Evolutionary conservation across 208 protist species (phyloP), one percentile per base, ranked within the genome.

Genomic region (Acanthamoeba sp.): DNA sequence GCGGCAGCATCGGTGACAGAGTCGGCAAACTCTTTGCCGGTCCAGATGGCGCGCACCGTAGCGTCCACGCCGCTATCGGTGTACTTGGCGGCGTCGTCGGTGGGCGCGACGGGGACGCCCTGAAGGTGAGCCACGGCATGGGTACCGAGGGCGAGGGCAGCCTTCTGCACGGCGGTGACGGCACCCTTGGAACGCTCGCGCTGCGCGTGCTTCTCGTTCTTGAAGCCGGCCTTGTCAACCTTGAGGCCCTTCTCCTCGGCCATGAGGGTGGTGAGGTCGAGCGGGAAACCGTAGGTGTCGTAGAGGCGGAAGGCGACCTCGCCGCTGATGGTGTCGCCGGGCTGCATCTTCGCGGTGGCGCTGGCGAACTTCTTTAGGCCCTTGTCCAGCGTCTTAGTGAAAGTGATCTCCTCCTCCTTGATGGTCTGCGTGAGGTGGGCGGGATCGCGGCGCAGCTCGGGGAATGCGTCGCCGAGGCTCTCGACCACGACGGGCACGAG

Each of bases 231-330:
- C 38, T 93, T 90, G 93, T 98, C 97, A 7, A 98, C 96, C 14
- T 64, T 95, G 55, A 98, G 29, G 95, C 96, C 96, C 27, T 95
- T 97, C 97, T 99, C 99, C 91, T 99, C 97, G 6, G 99, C 99
- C 96, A 99, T 99, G 59, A 99, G 95, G 38, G 97, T 97, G 27
- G 99, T 99, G 27, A 99, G 97, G 95, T 99, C 99, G 40, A 99
- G 96, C 16, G 99, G 99, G 96, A 99, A 99, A 94, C 99, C 99
- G 97, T 99, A 99, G 92, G 98, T 98, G 95, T 99, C 98, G 94
- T 99, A 99, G 27, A 99, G 97, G 40, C 98, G 97, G 94, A 99
- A 99, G 14, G 98, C 98, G 76, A 99, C 96, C 14, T 95, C 85
- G 78, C 98, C 98, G 91, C 96, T 96, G 95, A 99, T 98, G 18